Evolutionary conservation across 2,329 filamentous ascomycete species (phyloP).

Genomic region (Bipolaris cookei): DNA sequence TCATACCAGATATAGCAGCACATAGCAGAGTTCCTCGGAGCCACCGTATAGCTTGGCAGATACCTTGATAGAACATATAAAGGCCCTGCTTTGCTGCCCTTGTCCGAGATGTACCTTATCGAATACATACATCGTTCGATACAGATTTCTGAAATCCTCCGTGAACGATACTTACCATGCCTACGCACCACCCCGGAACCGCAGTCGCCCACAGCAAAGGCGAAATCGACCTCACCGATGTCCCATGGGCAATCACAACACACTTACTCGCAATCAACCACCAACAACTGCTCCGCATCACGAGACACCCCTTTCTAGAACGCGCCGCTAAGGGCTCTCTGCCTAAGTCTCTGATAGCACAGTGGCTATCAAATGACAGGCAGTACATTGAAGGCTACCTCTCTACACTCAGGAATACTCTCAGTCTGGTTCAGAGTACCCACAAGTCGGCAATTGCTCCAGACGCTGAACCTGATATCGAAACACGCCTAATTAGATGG

Average conservation of each 20-base stretch:
- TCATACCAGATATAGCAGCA: slow-evolving; percentile 19
- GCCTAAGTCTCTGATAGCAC: slow-evolving; percentile 37
- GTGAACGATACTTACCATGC: slow-evolving; percentile 19
- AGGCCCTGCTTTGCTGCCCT: neutral
- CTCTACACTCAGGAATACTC: slow-evolving; percentile 31
- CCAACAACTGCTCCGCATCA: slow-evolving; percentile 39
- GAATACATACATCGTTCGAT: slow-evolving; percentile 24
- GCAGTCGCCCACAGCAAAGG: slow-evolving; percentile 18
- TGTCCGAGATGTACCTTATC: slow-evolving; percentile 20
- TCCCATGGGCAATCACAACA: slow-evolving; percentile 38
- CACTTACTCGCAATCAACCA: slow-evolving; percentile 39
- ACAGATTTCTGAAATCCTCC: slow-evolving; percentile 21
- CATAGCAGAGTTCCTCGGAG: slow-evolving; percentile 9
- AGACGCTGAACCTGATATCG: slow-evolving; percentile 25
- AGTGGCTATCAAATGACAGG: slow-evolving; percentile 46
- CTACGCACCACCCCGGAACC: slow-evolving; percentile 30
- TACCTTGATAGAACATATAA: slow-evolving; percentile 11
- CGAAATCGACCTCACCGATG: slow-evolving; percentile 26
- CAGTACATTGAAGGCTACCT: slow-evolving; percentile 45
- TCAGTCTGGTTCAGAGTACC: slow-evolving; percentile 24
- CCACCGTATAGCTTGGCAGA: slow-evolving; percentile 15
- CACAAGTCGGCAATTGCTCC: slow-evolving; percentile 20
- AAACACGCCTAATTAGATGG: slow-evolving; percentile 38
- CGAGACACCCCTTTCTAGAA: slow-evolving; percentile 39
- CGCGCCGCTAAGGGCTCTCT: slow-evolving; percentile 41